A percentile compares a stretch with the other conserved stretches of the same genome.
phyloP scores from a whole-genome alignment of 345 rosid genomes.

The Syzygium grande region DNA sequence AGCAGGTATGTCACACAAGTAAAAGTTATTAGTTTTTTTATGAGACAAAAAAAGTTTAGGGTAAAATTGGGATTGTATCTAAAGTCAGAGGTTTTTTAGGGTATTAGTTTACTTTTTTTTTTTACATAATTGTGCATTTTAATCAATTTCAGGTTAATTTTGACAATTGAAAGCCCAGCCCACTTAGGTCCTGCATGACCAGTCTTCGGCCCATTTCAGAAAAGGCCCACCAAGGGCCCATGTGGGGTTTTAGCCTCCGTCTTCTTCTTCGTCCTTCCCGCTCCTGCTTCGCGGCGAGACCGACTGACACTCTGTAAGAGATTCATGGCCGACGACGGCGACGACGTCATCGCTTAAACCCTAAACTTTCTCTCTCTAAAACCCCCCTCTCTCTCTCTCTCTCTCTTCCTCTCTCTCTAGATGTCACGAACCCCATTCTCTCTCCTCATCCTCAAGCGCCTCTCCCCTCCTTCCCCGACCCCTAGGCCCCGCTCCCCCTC shows the following conservation, averaged over 20 bases:
- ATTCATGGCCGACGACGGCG: neutral
- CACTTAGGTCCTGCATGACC: accelerated
- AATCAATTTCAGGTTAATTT: neutral
- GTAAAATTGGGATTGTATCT: too few relatives aligned
- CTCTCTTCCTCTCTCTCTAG: neutral
- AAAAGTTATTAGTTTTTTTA: too few relatives aligned
- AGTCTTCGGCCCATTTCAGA: neutral
- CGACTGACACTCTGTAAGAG: neutral
- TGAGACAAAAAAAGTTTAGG: too few relatives aligned
- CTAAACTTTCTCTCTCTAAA: neutral
- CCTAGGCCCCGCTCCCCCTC: neutral
- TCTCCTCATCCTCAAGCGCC: neutral
- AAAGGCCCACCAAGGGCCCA: neutral
- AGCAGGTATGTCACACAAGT: too few relatives aligned
- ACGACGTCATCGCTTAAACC: neutral
- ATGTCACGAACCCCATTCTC: neutral
- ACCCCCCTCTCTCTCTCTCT: neutral
- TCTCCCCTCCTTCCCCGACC: neutral
- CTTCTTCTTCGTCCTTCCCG: neutral
- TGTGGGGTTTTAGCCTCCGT: neutral
- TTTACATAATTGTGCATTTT: too few relatives aligned
- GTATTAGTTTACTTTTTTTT: too few relatives aligned
- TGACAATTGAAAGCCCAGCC: neutral
- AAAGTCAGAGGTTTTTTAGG: too few relatives aligned
- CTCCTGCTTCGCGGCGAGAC: neutral